Conservation (phyloP, 148 eudicot species). For the Chenopodium quinoa region DNA sequence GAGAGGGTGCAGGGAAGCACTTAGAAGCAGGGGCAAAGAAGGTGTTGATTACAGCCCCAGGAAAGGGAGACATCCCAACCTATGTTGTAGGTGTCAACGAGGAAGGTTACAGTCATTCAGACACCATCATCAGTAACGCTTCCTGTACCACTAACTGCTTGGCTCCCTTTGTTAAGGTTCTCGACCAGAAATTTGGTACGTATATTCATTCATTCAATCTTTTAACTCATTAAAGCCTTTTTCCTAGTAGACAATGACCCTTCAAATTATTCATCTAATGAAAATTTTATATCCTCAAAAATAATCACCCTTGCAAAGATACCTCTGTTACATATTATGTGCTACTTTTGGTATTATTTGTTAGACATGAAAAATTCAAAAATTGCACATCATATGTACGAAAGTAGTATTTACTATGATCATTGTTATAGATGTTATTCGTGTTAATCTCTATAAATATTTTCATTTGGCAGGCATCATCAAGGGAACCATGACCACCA, state of each 20-base stretch:
- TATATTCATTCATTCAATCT: not conserved
- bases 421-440: not conserved
- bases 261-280: too few species aligned
- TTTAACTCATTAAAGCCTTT: too few species aligned
- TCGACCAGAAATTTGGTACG: conserved; percentile 87
- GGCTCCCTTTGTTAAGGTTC: conserved; percentile 97
- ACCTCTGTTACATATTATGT: too few species aligned
- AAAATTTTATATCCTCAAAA: too few species aligned
- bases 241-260: too few species aligned
- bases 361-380: too few species aligned
- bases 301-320: too few species aligned
- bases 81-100: conserved; percentile 93
- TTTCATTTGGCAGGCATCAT: conserved; percentile 55
- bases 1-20: conserved; percentile 97
- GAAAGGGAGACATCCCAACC: conserved; percentile 96
- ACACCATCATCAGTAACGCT: conserved; percentile 88
- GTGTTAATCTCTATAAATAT: not conserved
- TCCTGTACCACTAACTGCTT: conserved; percentile 98
- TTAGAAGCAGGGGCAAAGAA: conserved; percentile 89
- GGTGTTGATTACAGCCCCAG: conserved; percentile 94
- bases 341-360: too few species aligned
- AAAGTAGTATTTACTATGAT: not conserved
- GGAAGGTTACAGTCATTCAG: conserved; percentile 48
- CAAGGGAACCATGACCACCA: conserved; percentile 99
- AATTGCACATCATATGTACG: too few species aligned